These are phyloP conservation scores for Sclerotinia borealis DNA, from an alignment of 2,329 filamentous ascomycete species.

Conservation along the genomic window DNA sequence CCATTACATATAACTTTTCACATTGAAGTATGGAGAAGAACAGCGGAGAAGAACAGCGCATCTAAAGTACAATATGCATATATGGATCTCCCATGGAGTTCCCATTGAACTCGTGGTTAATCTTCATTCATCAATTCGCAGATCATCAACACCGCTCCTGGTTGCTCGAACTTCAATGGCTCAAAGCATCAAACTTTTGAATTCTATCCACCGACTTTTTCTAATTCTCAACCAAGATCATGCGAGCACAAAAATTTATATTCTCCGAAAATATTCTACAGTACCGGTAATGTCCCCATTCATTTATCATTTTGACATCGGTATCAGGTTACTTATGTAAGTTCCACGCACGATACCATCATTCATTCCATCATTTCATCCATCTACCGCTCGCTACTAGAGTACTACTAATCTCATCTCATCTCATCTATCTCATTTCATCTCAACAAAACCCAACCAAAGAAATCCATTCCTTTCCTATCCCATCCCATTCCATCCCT, in stretches of 20 bases:
- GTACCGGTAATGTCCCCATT: neutral
- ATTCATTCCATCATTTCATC: too few species aligned
- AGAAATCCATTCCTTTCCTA: too few species aligned
- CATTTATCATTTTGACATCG: neutral
- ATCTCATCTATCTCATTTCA: neutral
- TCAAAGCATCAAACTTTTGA: neutral
- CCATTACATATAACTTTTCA: too few species aligned
- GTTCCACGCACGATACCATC: too few species aligned
- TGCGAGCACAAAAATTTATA: neutral
- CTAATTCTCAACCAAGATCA: neutral
- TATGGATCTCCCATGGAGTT: neutral
- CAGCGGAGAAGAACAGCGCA: too few species aligned
- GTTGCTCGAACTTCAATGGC: neutral
- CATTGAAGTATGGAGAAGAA: neutral
- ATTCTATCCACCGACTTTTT: neutral
- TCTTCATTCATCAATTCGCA: conserved; percentile 7
- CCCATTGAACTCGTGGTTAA: neutral
- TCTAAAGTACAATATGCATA: neutral
- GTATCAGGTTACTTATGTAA: neutral
- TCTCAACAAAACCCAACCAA: neutral
- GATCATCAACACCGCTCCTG: neutral
- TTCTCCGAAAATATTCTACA: too few species aligned
- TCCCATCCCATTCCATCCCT: too few species aligned
- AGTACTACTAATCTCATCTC: neutral
- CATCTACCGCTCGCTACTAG: too few species aligned